Evolutionary conservation across 495 filamentous ascomycete genomes (phyloP).

Genomic region (Aspergillus diversus): DNA sequence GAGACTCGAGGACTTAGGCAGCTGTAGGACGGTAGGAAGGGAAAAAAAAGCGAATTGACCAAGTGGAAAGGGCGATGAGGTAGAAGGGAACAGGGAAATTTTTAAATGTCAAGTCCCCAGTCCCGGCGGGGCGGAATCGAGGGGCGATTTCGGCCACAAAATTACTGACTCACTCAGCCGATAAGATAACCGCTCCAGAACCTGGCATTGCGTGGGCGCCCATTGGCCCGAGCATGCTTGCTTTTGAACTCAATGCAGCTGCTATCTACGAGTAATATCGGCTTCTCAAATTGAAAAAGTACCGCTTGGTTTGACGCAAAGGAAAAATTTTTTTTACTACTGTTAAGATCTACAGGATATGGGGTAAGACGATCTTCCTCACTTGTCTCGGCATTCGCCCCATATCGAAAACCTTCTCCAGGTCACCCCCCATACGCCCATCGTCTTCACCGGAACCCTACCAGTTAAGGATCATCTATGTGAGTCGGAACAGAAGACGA

Average conservation of each 20-base stretch:
- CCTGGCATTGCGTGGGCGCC: slow-evolving; percentile 7
- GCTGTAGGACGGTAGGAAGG: slow-evolving; percentile 22
- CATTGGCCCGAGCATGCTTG: slow-evolving; percentile 19
- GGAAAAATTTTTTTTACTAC: slow-evolving; percentile 1
- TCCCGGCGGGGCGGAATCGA: slow-evolving; percentile 37
- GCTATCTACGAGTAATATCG: neutral
- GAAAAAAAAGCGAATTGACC: slow-evolving; percentile 14
- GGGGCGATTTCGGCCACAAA: slow-evolving; percentile 48
- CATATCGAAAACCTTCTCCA: neutral
- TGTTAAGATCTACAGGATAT: slow-evolving; percentile 2
- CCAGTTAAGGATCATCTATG: slow-evolving; percentile 6
- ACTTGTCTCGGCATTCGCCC: neutral
- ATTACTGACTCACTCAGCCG: slow-evolving; percentile 45
- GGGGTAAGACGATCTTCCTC: neutral
- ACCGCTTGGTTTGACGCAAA: neutral
- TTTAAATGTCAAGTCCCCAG: slow-evolving; percentile 35
- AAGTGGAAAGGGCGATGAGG: slow-evolving; percentile 18
- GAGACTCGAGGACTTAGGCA: slow-evolving; percentile 27
- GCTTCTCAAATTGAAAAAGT: neutral
- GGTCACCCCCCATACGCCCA: slow-evolving; percentile 3
- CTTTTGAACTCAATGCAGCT: slow-evolving; percentile 6
- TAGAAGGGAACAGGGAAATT: slow-evolving; percentile 35
- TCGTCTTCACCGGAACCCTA: slow-evolving; percentile 9
- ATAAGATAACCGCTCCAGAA: slow-evolving; percentile 45
- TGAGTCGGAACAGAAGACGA: slow-evolving; percentile 7